Percentiles rank a stretch among this genome's conserved stretches.
phyloP scores from a whole-genome alignment of 1,284 basidiomycete genomes.

The Abortiporus biennis region DNA sequence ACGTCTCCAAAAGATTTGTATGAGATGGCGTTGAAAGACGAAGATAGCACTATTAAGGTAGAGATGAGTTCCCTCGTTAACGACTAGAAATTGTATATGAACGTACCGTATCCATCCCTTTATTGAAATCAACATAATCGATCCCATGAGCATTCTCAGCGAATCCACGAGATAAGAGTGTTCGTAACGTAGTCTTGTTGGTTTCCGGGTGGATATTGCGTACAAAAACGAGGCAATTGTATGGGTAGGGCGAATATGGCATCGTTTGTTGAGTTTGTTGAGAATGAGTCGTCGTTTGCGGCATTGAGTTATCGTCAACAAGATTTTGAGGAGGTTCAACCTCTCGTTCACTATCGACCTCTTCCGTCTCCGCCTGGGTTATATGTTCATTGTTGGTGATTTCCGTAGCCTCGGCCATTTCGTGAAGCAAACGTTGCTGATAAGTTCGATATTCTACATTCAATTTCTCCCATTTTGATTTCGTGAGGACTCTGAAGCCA shows the following conservation, averaged over 20 bases:
- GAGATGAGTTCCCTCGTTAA: background rate
- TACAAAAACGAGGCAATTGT: conserved; percentile 60
- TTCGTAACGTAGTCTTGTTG: conserved; percentile 71
- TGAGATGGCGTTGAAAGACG: conserved; percentile 51
- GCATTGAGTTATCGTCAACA: background rate
- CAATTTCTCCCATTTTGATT: conserved; percentile 52
- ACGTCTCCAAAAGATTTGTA: conserved; percentile 35
- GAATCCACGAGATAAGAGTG: conserved; percentile 40
- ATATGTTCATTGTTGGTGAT: background rate
- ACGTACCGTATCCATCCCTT: conserved; percentile 67
- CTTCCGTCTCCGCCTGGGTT: background rate
- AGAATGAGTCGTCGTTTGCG: background rate
- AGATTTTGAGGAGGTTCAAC: background rate
- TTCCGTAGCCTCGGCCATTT: conserved; percentile 22
- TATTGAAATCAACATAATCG: conserved; percentile 74
- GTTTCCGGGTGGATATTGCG: conserved; percentile 65
- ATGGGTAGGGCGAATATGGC: conserved; percentile 43
- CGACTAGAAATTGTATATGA: background rate
- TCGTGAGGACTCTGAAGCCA: conserved; percentile 53
- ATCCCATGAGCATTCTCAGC: conserved; percentile 29
- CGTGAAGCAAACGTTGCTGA: conserved; percentile 42
- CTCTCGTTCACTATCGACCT: too few relatives aligned
- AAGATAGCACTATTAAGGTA: conserved; percentile 54
- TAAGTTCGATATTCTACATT: conserved; percentile 61
- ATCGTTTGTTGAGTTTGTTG: conserved; percentile 6